Evolutionary conservation across 352 stramenopile species (phyloP), one percentile per base, ranked within the genome.

Genomic region (Globisporangium alternatum): DNA sequence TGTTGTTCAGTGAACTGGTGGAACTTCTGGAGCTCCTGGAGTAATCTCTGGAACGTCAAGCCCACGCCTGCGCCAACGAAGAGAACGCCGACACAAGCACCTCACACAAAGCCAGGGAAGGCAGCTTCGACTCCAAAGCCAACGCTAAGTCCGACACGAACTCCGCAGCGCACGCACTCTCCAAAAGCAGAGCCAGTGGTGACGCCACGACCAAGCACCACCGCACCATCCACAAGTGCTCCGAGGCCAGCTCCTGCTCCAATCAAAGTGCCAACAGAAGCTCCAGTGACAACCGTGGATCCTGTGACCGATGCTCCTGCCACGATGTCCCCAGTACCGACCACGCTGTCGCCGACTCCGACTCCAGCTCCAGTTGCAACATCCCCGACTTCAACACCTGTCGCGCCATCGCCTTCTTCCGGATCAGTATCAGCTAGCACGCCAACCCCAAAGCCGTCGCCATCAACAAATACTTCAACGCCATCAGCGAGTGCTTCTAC

Each of bases 11-110:
- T 31, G n/a, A 31, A 45, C 31, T 58, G 52, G 52, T 45, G 52
- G 52, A 58, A 5, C 6, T 58, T 58, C n/a, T 58, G 52, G 52
- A 58, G 12, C 13, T 58, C 45, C n/a, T 58, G 52, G 43, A 48
- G 43, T 3, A 48, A 6, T 22, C 5, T 58, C 12, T 43, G 33
- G 52, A 58, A 10, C 9, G 43, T 58, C 52, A 58, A 43, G 31
- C 3, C 31, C 52, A 31, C n/a, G 10, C 5, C 9, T 45, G 52
- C 52, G 25, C 52, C 31, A 9, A 28, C 30, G 13, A 57, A 57
- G 28, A 41, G n/a, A 17, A 13, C 17, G 8, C 22, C 35, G 8
- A 44, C 39, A 5, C 39, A 44, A 10, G 39, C 12, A 5, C 39
- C 39, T n/a, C 12, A 44, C 13, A n/a, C 41, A 19, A n/a, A 28